Conservation (phyloP, 1,284 basidiomycete species). For the Spongispora temasekensis region DNA sequence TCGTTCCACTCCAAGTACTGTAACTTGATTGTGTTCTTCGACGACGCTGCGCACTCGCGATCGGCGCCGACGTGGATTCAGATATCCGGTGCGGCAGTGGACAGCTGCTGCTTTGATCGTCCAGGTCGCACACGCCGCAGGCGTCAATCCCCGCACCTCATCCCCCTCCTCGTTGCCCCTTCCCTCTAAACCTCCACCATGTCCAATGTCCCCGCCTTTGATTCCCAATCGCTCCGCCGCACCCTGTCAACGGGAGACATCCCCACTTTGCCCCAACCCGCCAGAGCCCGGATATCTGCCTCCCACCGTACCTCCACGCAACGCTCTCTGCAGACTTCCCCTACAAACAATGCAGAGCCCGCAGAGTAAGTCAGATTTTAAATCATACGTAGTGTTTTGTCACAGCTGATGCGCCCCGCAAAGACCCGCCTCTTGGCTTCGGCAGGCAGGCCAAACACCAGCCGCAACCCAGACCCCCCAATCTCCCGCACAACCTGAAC, state of each 20-base stretch:
- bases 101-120: conserved; percentile 14
- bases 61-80: conserved; percentile 18
- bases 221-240: conserved; percentile 37
- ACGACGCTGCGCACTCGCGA: conserved; percentile 17
- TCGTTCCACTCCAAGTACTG: not conserved
- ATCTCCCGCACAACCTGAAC: conserved; percentile 6
- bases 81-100: conserved; percentile 13
- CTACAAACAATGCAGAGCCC: conserved; percentile 13
- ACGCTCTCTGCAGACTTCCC: conserved; percentile 24
- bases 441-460: conserved; percentile 25
- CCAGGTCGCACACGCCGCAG: conserved; percentile 28
- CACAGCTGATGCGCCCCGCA: conserved; percentile 20
- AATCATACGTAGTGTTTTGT: conserved; percentile 3
- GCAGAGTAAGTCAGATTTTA: conserved; percentile 24
- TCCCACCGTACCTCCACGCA: conserved; percentile 30
- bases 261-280: conserved; percentile 25
- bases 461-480: conserved; percentile 7
- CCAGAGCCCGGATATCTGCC: conserved; percentile 31
- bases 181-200: conserved; percentile 26
- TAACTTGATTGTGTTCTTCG: conserved; percentile 3
- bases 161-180: conserved; percentile 14
- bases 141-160: conserved; percentile 27
- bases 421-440: conserved; percentile 29
- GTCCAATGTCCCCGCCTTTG: conserved; percentile 27
- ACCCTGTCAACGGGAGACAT: conserved; percentile 41